A percentile compares a stretch with the other conserved stretches of the same genome.
Evolutionary conservation across 768 basidiomycete genomes (phyloP).

Genomic region (Pleurotus tuoliensis): DNA sequence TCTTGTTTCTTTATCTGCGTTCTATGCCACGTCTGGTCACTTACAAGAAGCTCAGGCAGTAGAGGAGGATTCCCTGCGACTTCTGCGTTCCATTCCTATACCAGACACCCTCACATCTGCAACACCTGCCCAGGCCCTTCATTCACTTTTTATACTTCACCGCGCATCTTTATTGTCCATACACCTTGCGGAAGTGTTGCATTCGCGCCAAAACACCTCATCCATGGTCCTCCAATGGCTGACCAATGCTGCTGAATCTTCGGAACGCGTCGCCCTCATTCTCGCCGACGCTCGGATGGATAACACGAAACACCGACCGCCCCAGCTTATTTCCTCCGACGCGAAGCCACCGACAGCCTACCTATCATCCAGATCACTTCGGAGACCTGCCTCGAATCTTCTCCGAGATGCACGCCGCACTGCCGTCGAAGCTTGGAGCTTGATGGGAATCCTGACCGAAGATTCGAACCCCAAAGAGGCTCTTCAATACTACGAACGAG

Average conservation of each 20-base stretch:
- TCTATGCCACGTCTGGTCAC: slow-evolving; percentile 57
- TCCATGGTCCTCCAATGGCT: slow-evolving; percentile 52
- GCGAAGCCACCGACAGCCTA: slow-evolving; percentile 39
- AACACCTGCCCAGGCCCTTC: slow-evolving; percentile 58
- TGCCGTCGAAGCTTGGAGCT: slow-evolving; percentile 72
- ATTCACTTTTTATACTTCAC: slow-evolving; percentile 64
- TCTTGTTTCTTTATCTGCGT: slow-evolving; percentile 69
- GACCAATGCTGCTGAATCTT: slow-evolving; percentile 58
- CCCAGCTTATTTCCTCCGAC: slow-evolving; percentile 14
- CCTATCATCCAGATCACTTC: slow-evolving; percentile 45
- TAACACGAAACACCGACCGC: slow-evolving; percentile 11
- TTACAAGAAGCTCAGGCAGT: slow-evolving; percentile 50
- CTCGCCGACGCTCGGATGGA: slow-evolving; percentile 44
- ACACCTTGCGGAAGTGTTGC: slow-evolving; percentile 70
- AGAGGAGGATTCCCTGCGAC: slow-evolving; percentile 50
- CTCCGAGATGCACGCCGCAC: slow-evolving; percentile 68
- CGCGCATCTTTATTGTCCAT: slow-evolving; percentile 70
- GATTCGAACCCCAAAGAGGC: slow-evolving; percentile 34
- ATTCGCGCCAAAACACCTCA: slow-evolving; percentile 40
- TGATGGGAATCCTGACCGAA: slow-evolving; percentile 67
- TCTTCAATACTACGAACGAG: slow-evolving; percentile 63
- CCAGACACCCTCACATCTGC: slow-evolving; percentile 38
- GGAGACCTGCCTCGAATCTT: slow-evolving; percentile 49
- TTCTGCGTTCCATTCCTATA: slow-evolving; percentile 51
- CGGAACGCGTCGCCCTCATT: slow-evolving; percentile 57